Evolutionary conservation across 768 basidiomycete species (phyloP).

Genomic region (Pleurotus eryngii): DNA sequence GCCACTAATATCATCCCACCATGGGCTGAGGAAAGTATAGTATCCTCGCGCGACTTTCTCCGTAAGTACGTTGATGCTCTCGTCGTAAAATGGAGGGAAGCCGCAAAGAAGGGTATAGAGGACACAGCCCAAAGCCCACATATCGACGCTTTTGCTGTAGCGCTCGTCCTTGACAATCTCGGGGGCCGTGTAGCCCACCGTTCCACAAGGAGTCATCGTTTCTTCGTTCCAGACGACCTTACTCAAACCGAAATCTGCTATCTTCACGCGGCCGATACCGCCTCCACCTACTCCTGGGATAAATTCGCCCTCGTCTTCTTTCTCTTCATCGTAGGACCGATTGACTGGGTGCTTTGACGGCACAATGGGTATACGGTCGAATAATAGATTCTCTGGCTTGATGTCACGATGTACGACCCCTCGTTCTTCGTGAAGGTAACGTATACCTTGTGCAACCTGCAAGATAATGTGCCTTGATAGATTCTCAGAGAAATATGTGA

Average conservation of each 20-base stretch:
- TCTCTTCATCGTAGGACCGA: constrained; percentile 95
- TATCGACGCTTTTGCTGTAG: constrained; percentile 95
- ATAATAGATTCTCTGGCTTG: constrained; percentile 96
- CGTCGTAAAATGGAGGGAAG: constrained; percentile 98
- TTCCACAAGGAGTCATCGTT: constrained; percentile 99
- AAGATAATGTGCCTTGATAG: constrained; percentile 96
- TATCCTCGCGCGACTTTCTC: constrained; percentile 97
- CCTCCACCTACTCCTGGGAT: constrained; percentile 90
- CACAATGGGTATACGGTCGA: constrained; percentile 87
- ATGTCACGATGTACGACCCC: constrained; percentile 99
- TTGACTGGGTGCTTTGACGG: constrained; percentile 73
- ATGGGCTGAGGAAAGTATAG: constrained; percentile 97
- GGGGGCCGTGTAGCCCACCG: constrained; percentile 98
- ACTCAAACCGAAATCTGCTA: constrained; percentile 95
- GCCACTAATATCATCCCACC: constrained; percentile 96
- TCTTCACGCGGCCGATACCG: constrained; percentile 96
- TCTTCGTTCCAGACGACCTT: constrained; percentile 99
- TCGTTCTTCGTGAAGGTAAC: constrained; percentile 94
- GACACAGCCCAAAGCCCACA: constrained; percentile 99
- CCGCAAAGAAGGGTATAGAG: constrained; percentile 97
- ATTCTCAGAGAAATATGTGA: constrained; percentile 97
- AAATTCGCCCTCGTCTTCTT: constrained; percentile 98
- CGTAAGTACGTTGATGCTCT: constrained; percentile 95
- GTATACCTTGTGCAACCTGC: constrained; percentile 91
- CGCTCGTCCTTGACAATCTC: constrained; percentile 99